Evolutionary conservation across 305 asterid genomes (phyloP), one percentile per base, ranked within the genome.

Genomic region (Fraxinus dipetala): DNA sequence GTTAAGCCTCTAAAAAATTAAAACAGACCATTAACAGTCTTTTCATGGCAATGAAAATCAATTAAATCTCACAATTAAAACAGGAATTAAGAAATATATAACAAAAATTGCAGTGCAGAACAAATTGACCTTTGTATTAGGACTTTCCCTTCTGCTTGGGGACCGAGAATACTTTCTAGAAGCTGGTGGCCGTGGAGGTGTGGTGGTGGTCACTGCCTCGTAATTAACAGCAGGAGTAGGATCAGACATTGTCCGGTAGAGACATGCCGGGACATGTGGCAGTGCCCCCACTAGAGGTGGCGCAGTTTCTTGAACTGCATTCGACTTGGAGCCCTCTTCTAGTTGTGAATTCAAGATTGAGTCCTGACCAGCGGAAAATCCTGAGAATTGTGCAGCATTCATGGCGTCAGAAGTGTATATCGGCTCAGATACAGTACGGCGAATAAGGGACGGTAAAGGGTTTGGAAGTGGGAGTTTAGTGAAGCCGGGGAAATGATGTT

Each of bases 211-310:
- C 48, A 28, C 82, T 78, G 48, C 28, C 8, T 59, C 65, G n/a
- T 4, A 10, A 2, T 80, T 75, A 54, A 65, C 72, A 14, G 54
- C n/a, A 1, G 88, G 86, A 32, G 22, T 81, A 43, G 87, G 91
- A 81, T 83, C 91, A n/a, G 93, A 89, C 5, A 73, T 7, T n/a
- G 91, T 81, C 78, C 91, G 88, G 48, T 69, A 63, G 74, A 87
- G 79, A 32, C 30, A n/a, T 0, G 81, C 78, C 56, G 43, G 61
- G 10, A 72, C 34, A 30, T 63, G 75, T 0, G 76, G 76, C 6
- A 45, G 65, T 36, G 28, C 26, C 76, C 13, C 48, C 77, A 6
- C 43, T 3, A 61, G 75, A 16, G 78, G 40, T 69, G 76, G 82
- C 6, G 13, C 22, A 20, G 76, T 77, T 26, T 76, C 84, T 48